phyloP scores from a whole-genome alignment of 345 rosid species.

The Durio zibethinus region DNA sequence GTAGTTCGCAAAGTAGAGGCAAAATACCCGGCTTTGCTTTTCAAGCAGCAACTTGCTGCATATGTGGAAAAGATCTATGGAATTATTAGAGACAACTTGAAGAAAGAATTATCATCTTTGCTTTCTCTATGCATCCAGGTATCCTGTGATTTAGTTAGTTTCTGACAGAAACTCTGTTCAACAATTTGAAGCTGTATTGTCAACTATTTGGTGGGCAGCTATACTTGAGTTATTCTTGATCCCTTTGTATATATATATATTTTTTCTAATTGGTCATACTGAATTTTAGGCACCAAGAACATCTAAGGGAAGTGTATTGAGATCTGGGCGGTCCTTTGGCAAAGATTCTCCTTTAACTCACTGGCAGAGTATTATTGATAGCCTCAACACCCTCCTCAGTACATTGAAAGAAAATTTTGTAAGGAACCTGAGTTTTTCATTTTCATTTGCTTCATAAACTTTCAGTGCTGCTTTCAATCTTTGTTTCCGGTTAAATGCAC shows the following conservation, averaged over 20 bases:
- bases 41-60: conserved; percentile 98
- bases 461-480: background rate
- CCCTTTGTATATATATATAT: background rate
- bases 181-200: background rate
- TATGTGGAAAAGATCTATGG: conserved; percentile 96
- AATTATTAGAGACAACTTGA: conserved; percentile 91
- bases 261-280: conserved; percentile 7
- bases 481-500: conserved; percentile 16
- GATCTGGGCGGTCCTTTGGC: conserved; percentile 79
- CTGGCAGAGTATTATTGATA: conserved; percentile 94
- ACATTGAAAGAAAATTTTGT: conserved; percentile 86
- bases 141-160: conserved; percentile 13
- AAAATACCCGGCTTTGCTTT: conserved; percentile 96
- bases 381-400: conserved; percentile 74
- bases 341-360: conserved; percentile 83
- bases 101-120: conserved; percentile 76
- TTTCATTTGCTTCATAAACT: background rate
- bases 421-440: conserved; percentile 30
- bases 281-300: conserved; percentile 81
- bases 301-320: conserved; percentile 71
- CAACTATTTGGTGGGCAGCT: background rate
- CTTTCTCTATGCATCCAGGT: conserved; percentile 93
- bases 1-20: conserved; percentile 94
- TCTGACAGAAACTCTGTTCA: too few relatives aligned
- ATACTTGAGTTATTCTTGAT: background rate